Evolutionary conservation across 805 yeast species (phyloP).

Genomic region (Candida taoyuanica): DNA sequence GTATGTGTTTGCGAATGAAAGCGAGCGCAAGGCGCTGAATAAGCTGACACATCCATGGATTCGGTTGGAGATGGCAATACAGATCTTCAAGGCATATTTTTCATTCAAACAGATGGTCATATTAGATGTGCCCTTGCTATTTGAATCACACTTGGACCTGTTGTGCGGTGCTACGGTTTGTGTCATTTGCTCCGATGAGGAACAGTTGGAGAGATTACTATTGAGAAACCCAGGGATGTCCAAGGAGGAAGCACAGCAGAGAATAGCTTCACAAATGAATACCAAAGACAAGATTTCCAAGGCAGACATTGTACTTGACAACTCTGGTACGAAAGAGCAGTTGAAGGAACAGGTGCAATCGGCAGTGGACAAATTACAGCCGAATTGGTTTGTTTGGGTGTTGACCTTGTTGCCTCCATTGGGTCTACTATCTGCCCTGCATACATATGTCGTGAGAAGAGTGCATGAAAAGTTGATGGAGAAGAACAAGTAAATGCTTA

Average conservation of each 20-base stretch:
- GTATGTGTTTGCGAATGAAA: slow-evolving; percentile 67
- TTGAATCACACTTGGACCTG: slow-evolving; percentile 68
- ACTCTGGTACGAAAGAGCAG: slow-evolving; percentile 43
- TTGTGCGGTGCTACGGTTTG: slow-evolving; percentile 70
- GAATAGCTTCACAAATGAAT: slow-evolving; percentile 77
- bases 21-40: slow-evolving; percentile 58
- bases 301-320: slow-evolving; percentile 68
- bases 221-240: slow-evolving; percentile 64
- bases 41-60: slow-evolving; percentile 87
- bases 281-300: slow-evolving; percentile 48
- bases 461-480: slow-evolving; percentile 4
- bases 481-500: slow-evolving; percentile 1
- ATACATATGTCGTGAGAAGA: slow-evolving; percentile 8
- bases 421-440: slow-evolving; percentile 25
- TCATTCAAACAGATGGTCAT: slow-evolving; percentile 50
- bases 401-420: slow-evolving; percentile 40
- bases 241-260: slow-evolving; percentile 58
- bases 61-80: slow-evolving; percentile 51
- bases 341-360: slow-evolving; percentile 41
- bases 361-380: slow-evolving; percentile 35
- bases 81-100: slow-evolving; percentile 54
- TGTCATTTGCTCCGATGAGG: slow-evolving; percentile 53
- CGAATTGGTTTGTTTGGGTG: slow-evolving; percentile 29
- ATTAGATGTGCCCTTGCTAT: slow-evolving; percentile 85
- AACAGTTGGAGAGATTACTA: slow-evolving; percentile 61